phyloP scores from a whole-genome alignment of 2,329 filamentous ascomycete species.

The Alternaria novae-zelandiae region DNA sequence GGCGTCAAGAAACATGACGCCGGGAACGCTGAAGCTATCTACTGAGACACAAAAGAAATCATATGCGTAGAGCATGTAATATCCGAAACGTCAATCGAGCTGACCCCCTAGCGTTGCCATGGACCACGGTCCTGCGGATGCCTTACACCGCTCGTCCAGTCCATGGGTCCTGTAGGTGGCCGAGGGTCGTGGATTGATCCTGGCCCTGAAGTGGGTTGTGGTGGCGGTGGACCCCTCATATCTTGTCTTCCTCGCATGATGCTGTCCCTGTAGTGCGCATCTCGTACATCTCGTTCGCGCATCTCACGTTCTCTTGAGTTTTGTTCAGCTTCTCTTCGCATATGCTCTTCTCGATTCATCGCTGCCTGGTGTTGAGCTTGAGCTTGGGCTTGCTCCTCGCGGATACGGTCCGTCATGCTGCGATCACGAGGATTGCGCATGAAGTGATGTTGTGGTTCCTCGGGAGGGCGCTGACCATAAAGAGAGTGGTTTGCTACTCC shows the following conservation, averaged over 20 bases:
- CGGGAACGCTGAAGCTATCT: not conserved
- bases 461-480: slow-evolving; percentile 35
- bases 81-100: not conserved
- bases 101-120: slow-evolving; percentile 17
- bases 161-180: slow-evolving; percentile 23
- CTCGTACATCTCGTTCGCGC: slow-evolving; percentile 23
- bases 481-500: slow-evolving; percentile 34
- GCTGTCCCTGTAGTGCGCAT: slow-evolving; percentile 28
- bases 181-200: slow-evolving; percentile 22
- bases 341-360: slow-evolving; percentile 31
- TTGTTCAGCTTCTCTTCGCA: slow-evolving; percentile 29
- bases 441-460: slow-evolving; percentile 37
- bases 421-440: slow-evolving; percentile 26
- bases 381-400: slow-evolving; percentile 34
- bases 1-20: not conserved
- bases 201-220: slow-evolving; percentile 20
- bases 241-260: slow-evolving; percentile 24
- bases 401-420: slow-evolving; percentile 37
- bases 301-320: slow-evolving; percentile 31
- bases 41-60: not conserved
- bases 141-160: slow-evolving; percentile 29
- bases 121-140: slow-evolving; percentile 22
- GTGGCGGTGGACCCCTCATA: slow-evolving; percentile 23
- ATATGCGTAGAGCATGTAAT: not conserved
- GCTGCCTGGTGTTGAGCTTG: slow-evolving; percentile 34